A percentile compares a stretch with the other conserved stretches of the same genome.
Evolutionary conservation across 2,329 filamentous ascomycete species (phyloP).

Genomic region (Chrysosporium queenslandicum): DNA sequence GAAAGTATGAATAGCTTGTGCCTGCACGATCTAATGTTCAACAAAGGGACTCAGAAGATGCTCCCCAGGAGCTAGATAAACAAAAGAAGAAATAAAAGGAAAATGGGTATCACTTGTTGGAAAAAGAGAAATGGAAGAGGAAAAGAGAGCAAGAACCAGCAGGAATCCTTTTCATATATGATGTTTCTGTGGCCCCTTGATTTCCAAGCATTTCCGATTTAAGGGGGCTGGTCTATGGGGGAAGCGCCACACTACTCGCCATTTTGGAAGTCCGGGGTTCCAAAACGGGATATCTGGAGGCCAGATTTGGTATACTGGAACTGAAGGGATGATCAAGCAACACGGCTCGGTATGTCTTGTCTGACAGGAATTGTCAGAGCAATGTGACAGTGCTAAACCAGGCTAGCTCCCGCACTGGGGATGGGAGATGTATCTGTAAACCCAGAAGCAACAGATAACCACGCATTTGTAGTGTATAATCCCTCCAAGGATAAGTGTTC

Average conservation of each 20-base stretch:
- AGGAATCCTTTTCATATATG: conserved; percentile 9
- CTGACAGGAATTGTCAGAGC: conserved; percentile 9
- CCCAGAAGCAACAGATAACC: background rate
- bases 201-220: background rate
- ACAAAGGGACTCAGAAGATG: background rate
- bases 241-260: conserved; percentile 2
- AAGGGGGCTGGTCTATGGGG: conserved; percentile 2
- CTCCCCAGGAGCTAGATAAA: conserved; percentile 11
- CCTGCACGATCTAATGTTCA: conserved; percentile 3
- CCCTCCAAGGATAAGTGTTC: background rate
- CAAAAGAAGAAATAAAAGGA: background rate
- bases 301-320: background rate
- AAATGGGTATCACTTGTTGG: conserved; percentile 2
- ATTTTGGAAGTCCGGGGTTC: background rate
- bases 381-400: conserved; percentile 8
- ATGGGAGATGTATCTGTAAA: background rate
- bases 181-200: conserved; percentile 5
- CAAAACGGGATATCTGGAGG: background rate
- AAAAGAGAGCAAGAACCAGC: background rate
- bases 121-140: background rate
- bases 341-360: background rate
- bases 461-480: background rate
- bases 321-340: background rate
- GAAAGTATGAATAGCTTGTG: background rate
- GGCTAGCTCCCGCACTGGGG: background rate